These are phyloP conservation scores for Ceriops decandra DNA, from an alignment of 345 rosid genomes.

Conservation along the genomic window DNA sequence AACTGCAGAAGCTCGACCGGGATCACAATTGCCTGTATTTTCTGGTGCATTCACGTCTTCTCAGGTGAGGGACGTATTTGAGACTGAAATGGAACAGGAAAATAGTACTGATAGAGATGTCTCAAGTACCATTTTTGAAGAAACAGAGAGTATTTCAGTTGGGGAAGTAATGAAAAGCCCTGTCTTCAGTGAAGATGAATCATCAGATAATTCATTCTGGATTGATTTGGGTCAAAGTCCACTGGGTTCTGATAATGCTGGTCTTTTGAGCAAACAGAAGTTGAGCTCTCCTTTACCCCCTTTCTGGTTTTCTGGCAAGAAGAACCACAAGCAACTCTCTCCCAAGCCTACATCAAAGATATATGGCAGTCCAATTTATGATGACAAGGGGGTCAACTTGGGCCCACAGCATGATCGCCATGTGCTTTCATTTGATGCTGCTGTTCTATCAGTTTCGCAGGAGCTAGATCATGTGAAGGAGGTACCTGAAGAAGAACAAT, in stretches of 20 bases:
- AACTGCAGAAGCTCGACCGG: constrained; percentile 50
- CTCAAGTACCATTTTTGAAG: constrained; percentile 88
- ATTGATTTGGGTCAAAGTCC: constrained; percentile 98
- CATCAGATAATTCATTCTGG: constrained; percentile 85
- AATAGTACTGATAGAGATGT: constrained; percentile 80
- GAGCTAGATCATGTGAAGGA: constrained; percentile 55
- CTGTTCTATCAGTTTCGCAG: constrained; percentile 83
- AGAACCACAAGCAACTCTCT: constrained; percentile 56
- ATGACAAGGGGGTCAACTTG: constrained; percentile 43
- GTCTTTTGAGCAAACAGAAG: constrained; percentile 52
- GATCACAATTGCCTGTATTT: constrained; percentile 78
- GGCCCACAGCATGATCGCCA: constrained; percentile 45
- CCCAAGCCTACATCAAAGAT: constrained; percentile 58
- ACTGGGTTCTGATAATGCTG: constrained; percentile 55
- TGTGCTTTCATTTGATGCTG: constrained; percentile 89
- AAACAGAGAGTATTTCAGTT: constrained; percentile 79
- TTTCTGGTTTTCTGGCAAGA: constrained; percentile 63
- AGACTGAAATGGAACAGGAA: constrained; percentile 84
- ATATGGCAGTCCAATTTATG: constrained; percentile 67
- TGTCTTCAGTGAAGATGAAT: constrained; percentile 92
- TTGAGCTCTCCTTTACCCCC: constrained; percentile 62
- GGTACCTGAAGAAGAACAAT: constrained; percentile 50
- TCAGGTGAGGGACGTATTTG: constrained; percentile 91
- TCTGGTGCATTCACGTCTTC: constrained; percentile 87
- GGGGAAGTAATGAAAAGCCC: constrained; percentile 99